phyloP scores from a whole-genome alignment of 345 rosid genomes.

The Schrenkiella parvula region DNA sequence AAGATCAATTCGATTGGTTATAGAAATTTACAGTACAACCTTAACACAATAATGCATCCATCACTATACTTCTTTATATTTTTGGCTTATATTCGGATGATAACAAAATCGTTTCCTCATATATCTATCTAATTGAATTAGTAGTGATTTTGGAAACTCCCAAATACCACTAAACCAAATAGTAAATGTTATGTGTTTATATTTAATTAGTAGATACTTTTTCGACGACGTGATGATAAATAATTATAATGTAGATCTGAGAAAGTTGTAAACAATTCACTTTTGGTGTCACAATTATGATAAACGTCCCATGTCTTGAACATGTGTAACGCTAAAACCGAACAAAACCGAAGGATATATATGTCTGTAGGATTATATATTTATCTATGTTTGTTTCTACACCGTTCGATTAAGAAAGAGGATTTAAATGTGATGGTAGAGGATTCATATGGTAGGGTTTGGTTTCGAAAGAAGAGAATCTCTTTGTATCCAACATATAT shows the following conservation, averaged over 20 bases:
- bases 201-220: background rate
- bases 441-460: background rate
- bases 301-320: conserved; percentile 23
- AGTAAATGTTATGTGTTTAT: too few relatives aligned
- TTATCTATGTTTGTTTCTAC: background rate
- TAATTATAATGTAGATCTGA: conserved; percentile 1
- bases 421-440: background rate
- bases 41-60: background rate
- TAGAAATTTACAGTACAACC: background rate
- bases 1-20: background rate
- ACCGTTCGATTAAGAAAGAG: background rate
- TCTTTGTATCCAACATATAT: conserved; percentile 9
- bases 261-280: conserved; percentile 17
- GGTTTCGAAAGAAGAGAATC: background rate
- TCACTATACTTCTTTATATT: background rate
- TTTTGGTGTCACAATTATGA: conserved; percentile 18
- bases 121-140: too few relatives aligned
- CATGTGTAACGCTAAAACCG: conserved; percentile 23
- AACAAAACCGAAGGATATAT: conserved; percentile 1
- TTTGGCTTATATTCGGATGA: too few relatives aligned
- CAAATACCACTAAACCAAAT: too few relatives aligned
- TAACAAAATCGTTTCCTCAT: too few relatives aligned
- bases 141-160: too few relatives aligned
- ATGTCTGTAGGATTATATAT: background rate
- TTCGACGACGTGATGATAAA: background rate